Conservation (phyloP, 2,329 filamentous ascomycete genomes). For the Pestalotiopsis sp. region DNA sequence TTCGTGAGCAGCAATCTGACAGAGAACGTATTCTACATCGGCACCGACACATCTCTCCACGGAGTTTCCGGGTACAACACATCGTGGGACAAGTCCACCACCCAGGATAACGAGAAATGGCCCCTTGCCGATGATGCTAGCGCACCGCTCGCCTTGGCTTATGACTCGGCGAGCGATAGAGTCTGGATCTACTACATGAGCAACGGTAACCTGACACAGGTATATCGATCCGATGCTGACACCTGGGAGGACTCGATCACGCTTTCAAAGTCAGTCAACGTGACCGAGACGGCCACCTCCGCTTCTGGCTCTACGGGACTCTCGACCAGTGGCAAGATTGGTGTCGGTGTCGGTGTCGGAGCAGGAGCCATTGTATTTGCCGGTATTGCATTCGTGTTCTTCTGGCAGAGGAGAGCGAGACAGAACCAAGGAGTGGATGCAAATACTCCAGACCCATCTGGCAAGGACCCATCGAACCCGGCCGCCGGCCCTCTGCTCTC, state of each 20-base stretch:
- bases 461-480: neutral
- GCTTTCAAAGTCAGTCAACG: constrained; percentile 16
- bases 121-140: constrained; percentile 31
- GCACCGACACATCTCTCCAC: constrained; percentile 31
- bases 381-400: constrained; percentile 20
- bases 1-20: constrained; percentile 20
- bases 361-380: constrained; percentile 26
- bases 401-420: constrained; percentile 3
- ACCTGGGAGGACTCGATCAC: constrained; percentile 27
- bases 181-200: constrained; percentile 34
- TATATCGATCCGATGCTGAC: constrained; percentile 20
- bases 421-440: neutral
- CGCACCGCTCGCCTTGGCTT: constrained; percentile 27
- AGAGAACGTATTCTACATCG: constrained; percentile 31
- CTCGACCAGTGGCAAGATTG: constrained; percentile 15
- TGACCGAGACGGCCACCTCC: neutral
- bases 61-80: constrained; percentile 15
- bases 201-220: constrained; percentile 27
- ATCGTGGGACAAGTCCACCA: constrained; percentile 21
- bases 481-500: neutral
- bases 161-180: constrained; percentile 20
- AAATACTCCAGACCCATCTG: neutral
- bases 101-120: constrained; percentile 25
- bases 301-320: constrained; percentile 4
- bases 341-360: constrained; percentile 23